phyloP scores from a whole-genome alignment of 345 rosid genomes.

The Cardamine occulta region DNA sequence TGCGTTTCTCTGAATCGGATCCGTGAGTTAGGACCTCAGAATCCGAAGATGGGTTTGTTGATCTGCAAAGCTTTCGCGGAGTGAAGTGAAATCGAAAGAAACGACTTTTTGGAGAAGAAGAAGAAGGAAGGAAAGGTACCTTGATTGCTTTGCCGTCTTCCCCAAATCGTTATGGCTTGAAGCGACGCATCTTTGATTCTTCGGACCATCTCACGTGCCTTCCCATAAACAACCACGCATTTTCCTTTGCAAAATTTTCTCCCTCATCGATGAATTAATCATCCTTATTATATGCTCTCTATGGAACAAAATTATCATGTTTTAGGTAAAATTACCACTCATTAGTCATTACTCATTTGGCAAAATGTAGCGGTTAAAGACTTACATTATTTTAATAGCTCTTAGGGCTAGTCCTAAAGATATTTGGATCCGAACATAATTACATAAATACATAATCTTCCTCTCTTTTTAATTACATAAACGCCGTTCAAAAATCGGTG shows the following conservation, averaged over 20 bases:
- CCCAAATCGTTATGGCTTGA: slow-evolving; percentile 15
- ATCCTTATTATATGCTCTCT: not conserved
- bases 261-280: not conserved
- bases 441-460: slow-evolving; percentile 9
- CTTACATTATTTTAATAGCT: not conserved
- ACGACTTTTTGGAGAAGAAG: slow-evolving; percentile 25
- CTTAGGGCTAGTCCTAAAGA: not conserved
- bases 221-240: slow-evolving; percentile 23
- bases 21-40: slow-evolving; percentile 5
- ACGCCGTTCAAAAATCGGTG: slow-evolving; percentile 68
- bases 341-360: not conserved
- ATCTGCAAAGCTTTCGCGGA: slow-evolving; percentile 21
- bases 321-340: not conserved
- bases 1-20: slow-evolving; percentile 19
- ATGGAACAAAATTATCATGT: not conserved
- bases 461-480: slow-evolving; percentile 46
- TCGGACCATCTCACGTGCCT: slow-evolving; percentile 35
- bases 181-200: slow-evolving; percentile 27
- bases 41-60: slow-evolving; percentile 34
- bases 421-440: not conserved
- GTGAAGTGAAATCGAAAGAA: slow-evolving; percentile 32
- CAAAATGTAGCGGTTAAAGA: not conserved
- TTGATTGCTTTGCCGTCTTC: slow-evolving; percentile 21
- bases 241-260: not conserved
- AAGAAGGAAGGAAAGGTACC: slow-evolving; percentile 16